phyloP scores from a whole-genome alignment of 768 basidiomycete species.

The Suillus decipiens region DNA sequence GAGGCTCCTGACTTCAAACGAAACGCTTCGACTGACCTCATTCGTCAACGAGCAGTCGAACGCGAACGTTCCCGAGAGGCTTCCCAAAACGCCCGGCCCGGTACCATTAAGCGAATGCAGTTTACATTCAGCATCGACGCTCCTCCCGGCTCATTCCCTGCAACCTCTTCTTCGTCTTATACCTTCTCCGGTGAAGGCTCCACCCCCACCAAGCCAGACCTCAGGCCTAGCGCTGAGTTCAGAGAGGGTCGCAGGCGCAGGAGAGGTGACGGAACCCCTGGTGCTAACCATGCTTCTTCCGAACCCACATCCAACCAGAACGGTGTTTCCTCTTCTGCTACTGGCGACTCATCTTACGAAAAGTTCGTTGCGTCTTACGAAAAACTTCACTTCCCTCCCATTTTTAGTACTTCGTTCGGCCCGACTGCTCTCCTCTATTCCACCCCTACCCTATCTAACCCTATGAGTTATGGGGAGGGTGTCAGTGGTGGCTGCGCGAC shows the following conservation, averaged over 20 bases:
- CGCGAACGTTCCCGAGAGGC: slow-evolving; percentile 80
- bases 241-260: slow-evolving; percentile 47
- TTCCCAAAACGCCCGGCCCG: slow-evolving; percentile 59
- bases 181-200: slow-evolving; percentile 9
- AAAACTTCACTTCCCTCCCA: slow-evolving; percentile 52
- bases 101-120: slow-evolving; percentile 85
- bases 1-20: slow-evolving; percentile 82
- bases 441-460: slow-evolving; percentile 63
- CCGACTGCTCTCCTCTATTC: slow-evolving; percentile 74
- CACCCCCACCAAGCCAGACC: slow-evolving; percentile 60
- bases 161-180: slow-evolving; percentile 9
- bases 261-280: slow-evolving; percentile 26
- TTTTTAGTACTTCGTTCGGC: slow-evolving; percentile 77
- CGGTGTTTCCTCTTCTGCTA: background rate
- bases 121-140: slow-evolving; percentile 87
- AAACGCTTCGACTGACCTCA: slow-evolving; percentile 77
- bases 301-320: slow-evolving; percentile 29
- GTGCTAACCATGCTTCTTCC: slow-evolving; percentile 20
- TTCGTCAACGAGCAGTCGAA: slow-evolving; percentile 78
- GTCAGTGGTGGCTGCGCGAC: slow-evolving; percentile 51
- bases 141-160: slow-evolving; percentile 31
- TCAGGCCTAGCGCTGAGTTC: slow-evolving; percentile 67
- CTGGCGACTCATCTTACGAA: slow-evolving; percentile 42
- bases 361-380: slow-evolving; percentile 25
- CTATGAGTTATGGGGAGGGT: slow-evolving; percentile 80